phyloP scores from a whole-genome alignment of 805 yeast species.

The Kodamaea lidongshanica region DNA sequence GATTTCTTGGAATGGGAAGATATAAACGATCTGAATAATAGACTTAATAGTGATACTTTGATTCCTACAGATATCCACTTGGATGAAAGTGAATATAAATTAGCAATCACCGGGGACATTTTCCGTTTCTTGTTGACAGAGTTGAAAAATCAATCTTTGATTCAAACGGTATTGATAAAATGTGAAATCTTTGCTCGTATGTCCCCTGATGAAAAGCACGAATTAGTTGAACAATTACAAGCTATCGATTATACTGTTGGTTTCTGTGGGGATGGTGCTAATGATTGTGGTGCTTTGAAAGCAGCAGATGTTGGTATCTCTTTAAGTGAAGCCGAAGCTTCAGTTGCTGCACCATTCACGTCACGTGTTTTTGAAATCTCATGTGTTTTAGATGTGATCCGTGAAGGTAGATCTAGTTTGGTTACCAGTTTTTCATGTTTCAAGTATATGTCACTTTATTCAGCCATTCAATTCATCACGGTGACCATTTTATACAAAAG shows the following conservation, averaged over 20 bases:
- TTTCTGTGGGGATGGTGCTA: slow-evolving; percentile 99
- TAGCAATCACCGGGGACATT: slow-evolving; percentile 91
- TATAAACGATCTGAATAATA: slow-evolving; percentile 49
- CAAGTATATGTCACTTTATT: slow-evolving; percentile 94
- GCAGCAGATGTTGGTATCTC: slow-evolving; percentile 98
- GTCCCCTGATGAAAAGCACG: slow-evolving; percentile 99
- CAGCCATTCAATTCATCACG: slow-evolving; percentile 91
- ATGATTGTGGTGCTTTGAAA: slow-evolving; percentile 96
- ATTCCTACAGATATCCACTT: slow-evolving; percentile 35
- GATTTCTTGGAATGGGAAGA: slow-evolving; percentile 57
- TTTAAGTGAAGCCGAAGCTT: slow-evolving; percentile 94
- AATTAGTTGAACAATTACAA: slow-evolving; percentile 82
- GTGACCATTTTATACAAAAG: slow-evolving; percentile 78
- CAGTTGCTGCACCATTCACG: slow-evolving; percentile 98
- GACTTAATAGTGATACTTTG: slow-evolving; percentile 60
- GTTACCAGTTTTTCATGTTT: slow-evolving; percentile 95
- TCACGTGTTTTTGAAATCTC: slow-evolving; percentile 84
- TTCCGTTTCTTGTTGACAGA: slow-evolving; percentile 70
- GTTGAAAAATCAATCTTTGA: slow-evolving; percentile 34
- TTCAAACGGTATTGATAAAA: slow-evolving; percentile 57
- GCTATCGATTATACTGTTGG: slow-evolving; percentile 86
- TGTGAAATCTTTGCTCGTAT: slow-evolving; percentile 86
- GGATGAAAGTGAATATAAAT: slow-evolving; percentile 41
- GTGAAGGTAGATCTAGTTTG: slow-evolving; percentile 90
- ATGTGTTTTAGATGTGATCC: slow-evolving; percentile 85